These are phyloP conservation scores for Trichoderma hamatum DNA, from an alignment of 2,329 filamentous ascomycete genomes.

Conservation along the genomic window DNA sequence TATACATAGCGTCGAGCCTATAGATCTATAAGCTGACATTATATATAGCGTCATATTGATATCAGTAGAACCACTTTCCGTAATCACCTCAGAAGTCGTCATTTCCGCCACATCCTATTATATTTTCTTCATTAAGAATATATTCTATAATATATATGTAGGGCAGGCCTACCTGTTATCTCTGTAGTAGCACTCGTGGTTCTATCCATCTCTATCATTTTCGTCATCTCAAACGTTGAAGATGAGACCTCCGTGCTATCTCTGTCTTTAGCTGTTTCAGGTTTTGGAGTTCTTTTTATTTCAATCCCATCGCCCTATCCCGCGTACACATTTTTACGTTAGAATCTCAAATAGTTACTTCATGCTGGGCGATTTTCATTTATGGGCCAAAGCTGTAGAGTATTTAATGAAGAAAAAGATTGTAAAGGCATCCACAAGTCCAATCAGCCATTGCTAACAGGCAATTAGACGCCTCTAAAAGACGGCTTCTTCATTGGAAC, in stretches of 20 bases:
- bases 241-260: background rate
- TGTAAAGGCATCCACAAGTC: background rate
- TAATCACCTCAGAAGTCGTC: background rate
- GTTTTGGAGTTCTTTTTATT: background rate
- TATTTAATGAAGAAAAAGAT: background rate
- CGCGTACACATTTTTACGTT: background rate
- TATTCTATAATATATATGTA: background rate
- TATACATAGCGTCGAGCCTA: too few species aligned
- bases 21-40: background rate
- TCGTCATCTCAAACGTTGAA: background rate
- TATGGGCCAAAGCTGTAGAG: background rate
- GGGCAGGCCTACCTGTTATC: accelerated
- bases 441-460: background rate
- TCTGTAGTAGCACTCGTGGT: background rate
- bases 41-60: background rate
- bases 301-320: background rate
- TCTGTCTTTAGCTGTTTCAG: background rate
- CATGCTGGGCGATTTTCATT: background rate
- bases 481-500: background rate
- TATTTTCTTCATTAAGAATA: background rate
- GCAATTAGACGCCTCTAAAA: background rate
- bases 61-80: background rate
- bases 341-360: background rate
- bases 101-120: background rate
- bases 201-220: background rate